phyloP scores from a whole-genome alignment of 2,329 filamentous ascomycete species.

The Zopfia rhizophila region DNA sequence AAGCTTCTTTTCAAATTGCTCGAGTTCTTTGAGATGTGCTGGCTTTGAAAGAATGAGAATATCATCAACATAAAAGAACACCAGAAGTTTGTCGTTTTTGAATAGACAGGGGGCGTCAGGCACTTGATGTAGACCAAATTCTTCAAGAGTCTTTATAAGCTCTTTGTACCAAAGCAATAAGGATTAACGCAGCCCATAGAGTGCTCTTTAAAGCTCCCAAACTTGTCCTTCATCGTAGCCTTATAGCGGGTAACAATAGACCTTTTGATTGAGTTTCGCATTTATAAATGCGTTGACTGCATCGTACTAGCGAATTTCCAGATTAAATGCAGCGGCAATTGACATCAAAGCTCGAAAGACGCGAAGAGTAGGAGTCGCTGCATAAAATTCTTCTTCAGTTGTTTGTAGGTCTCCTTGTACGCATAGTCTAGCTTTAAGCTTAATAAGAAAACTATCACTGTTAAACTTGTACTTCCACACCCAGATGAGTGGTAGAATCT shows the following conservation, averaged over 20 bases:
- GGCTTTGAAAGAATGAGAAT: slow-evolving; percentile 1
- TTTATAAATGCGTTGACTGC: slow-evolving; percentile 28
- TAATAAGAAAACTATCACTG: slow-evolving; percentile 27
- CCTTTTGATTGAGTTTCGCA: slow-evolving; percentile 15
- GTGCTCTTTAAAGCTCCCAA: slow-evolving; percentile 16
- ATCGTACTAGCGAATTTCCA: slow-evolving; percentile 23
- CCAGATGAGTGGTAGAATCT: slow-evolving; percentile 28
- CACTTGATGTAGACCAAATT: slow-evolving; percentile 6
- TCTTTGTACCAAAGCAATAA: slow-evolving; percentile 18
- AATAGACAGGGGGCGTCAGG: slow-evolving; percentile 10
- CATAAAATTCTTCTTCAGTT: too few species aligned
- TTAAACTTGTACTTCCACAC: slow-evolving; percentile 41
- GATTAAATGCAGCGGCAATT: slow-evolving; percentile 22
- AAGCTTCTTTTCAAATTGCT: background rate
- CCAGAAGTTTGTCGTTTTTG: background rate
- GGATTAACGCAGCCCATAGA: slow-evolving; percentile 19
- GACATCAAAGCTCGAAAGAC: slow-evolving; percentile 24
- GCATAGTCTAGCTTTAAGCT: slow-evolving; percentile 26
- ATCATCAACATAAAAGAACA: slow-evolving; percentile 14
- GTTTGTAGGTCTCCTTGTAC: slow-evolving; percentile 25
- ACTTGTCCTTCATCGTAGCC: slow-evolving; percentile 2
- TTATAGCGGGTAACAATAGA: slow-evolving; percentile 19
- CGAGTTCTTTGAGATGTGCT: background rate
- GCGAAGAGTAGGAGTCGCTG: slow-evolving; percentile 3
- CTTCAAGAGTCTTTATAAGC: slow-evolving; percentile 2